These are phyloP conservation scores for Groenewaldozyma tartarivorans DNA, from an alignment of 805 yeast genomes.

Conservation along the genomic window DNA sequence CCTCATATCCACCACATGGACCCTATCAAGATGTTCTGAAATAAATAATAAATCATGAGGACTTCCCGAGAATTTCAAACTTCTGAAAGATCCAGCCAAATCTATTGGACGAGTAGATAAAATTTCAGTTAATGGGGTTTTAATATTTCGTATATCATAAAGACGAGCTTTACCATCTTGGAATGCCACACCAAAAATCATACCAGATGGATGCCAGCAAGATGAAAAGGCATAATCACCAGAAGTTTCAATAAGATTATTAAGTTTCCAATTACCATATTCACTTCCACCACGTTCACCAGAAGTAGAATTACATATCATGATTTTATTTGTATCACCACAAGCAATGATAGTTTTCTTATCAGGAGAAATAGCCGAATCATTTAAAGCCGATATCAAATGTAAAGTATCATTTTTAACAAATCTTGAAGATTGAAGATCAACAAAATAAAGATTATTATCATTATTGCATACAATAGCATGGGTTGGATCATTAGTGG, in stretches of 20 bases:
- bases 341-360: conserved; percentile 49
- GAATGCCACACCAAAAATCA: conserved; percentile 66
- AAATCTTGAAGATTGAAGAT: conserved; percentile 41
- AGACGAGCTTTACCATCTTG: conserved; percentile 77
- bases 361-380: conserved; percentile 61
- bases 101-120: conserved; percentile 34
- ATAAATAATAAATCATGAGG: conserved; percentile 68
- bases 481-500: conserved; percentile 28
- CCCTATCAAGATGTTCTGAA: conserved; percentile 78
- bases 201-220: conserved; percentile 66
- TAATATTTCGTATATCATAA: conserved; percentile 62
- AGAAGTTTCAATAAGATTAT: conserved; percentile 40
- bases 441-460: conserved; percentile 54
- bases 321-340: conserved; percentile 69
- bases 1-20: conserved; percentile 76
- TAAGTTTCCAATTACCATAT: conserved; percentile 24
- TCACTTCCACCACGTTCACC: conserved; percentile 1
- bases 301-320: conserved; percentile 29
- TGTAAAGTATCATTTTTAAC: conserved; percentile 31
- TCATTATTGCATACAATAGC: conserved; percentile 82
- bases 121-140: conserved; percentile 27
- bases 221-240: conserved; percentile 81
- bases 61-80: conserved; percentile 51
- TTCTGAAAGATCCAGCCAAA: conserved; percentile 57
- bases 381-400: conserved; percentile 63